Evolutionary conservation across 2,329 filamentous ascomycete genomes (phyloP), one percentile per base, ranked within the genome.

Genomic region (Alternaria angustiovoidea): DNA sequence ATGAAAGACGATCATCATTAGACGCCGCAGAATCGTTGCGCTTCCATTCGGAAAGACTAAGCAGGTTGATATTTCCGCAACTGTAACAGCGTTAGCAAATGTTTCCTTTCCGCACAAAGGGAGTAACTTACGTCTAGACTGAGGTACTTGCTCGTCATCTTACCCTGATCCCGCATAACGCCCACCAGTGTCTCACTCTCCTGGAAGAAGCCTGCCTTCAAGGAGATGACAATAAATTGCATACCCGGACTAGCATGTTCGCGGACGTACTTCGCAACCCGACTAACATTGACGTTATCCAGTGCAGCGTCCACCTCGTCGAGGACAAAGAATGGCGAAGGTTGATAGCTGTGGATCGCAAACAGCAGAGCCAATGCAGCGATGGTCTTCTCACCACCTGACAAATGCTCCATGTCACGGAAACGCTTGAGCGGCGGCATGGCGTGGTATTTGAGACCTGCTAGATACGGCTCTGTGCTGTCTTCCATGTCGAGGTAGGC

Each of bases 391-490:
- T 99, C 95, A 57, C 95, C 95, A 72, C 95, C 95, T 1, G 93
- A 97, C 9, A 99, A 84, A 77, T 97, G 95, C 79, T 99, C 95
- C 95, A 99, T 99, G 78, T 99, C 96, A 71, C 95, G 88, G 87
- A 99, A 99, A 46, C 95, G 93, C 82, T 99, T 99, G 64, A 97
- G 88, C 1, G 95, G 95, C 20, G 95, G 95, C 94, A 98, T 99
- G 64, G 95, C 96, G 77, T 98, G 94, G 80, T 99, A 99, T 76
- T 97, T 97, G 80, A 99, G 93, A 32, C 95, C 95, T 41, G 92
- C 93, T 4, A 97, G 87, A 78, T 98, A 99, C 0, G 95, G 95
- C 73, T 96, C 94, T 65, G 97, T 93, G n/a, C 90, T 92, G 77
- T 99, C 94, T 76, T 97, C 94, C 77, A 96, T 94, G 74, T 97